Evolutionary conservation across 805 yeast genomes (phyloP).

Genomic region (Candida koratica): DNA sequence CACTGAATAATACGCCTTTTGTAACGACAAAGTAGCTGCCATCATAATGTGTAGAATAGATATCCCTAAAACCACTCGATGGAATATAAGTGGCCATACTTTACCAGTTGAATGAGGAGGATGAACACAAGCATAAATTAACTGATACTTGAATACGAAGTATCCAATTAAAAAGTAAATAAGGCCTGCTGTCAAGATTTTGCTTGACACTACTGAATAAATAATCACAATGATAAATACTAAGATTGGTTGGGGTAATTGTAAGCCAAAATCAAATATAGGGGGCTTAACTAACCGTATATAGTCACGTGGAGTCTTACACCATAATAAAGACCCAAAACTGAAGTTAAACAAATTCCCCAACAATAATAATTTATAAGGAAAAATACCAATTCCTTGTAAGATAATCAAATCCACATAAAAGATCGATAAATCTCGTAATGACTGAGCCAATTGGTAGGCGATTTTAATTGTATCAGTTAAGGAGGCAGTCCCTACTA

Average conservation of each 20-base stretch:
- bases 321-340: constrained; percentile 46
- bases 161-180: constrained; percentile 81
- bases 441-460: constrained; percentile 74
- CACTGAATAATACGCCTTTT: constrained; percentile 74
- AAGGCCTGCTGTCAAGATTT: constrained; percentile 79
- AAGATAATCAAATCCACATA: constrained; percentile 82
- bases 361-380: constrained; percentile 75
- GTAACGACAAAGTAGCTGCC: constrained; percentile 84
- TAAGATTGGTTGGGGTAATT: constrained; percentile 86
- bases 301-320: constrained; percentile 81
- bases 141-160: constrained; percentile 85
- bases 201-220: constrained; percentile 86
- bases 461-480: constrained; percentile 91
- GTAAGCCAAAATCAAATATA: constrained; percentile 85
- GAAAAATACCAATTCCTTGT: constrained; percentile 86
- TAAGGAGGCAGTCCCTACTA: constrained; percentile 87
- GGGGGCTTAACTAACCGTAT: constrained; percentile 79
- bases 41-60: constrained; percentile 84
- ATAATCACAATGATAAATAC: constrained; percentile 80
- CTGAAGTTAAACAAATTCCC: constrained; percentile 79
- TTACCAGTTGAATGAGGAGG: constrained; percentile 96
- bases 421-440: constrained; percentile 75
- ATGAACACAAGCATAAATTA: constrained; percentile 86
- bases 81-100: constrained; percentile 88
- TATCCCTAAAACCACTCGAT: constrained; percentile 78